A percentile compares a stretch with the other conserved stretches of the same genome.
phyloP scores from a whole-genome alignment of 2,329 filamentous ascomycete genomes.

The Microcyclosporella mali region DNA sequence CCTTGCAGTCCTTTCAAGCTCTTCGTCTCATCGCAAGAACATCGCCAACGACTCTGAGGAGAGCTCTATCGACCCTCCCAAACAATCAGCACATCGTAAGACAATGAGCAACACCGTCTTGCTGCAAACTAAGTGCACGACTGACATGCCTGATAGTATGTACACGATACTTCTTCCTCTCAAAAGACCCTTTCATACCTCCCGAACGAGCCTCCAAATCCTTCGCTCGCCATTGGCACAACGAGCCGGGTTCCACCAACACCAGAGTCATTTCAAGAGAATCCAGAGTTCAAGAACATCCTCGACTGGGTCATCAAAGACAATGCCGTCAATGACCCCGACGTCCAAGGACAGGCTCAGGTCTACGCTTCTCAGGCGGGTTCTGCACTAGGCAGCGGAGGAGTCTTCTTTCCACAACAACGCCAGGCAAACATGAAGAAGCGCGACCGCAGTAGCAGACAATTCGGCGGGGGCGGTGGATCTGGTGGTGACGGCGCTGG shows the following conservation, averaged over 20 bases:
- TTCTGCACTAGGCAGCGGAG: conserved; percentile 47
- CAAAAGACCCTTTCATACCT: conserved; percentile 50
- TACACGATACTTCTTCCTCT: conserved; percentile 39
- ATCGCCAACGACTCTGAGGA: conserved; percentile 17
- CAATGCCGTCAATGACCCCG: conserved; percentile 51
- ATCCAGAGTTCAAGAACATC: conserved; percentile 50
- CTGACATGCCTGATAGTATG: conserved; percentile 33
- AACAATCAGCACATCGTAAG: conserved; percentile 37
- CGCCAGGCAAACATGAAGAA: conserved; percentile 17
- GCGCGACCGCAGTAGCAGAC: conserved; percentile 15
- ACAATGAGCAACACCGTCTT: conserved; percentile 20
- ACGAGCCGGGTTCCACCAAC: conserved; percentile 51
- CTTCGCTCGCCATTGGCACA: conserved; percentile 50
- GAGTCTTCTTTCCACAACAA: conserved; percentile 41
- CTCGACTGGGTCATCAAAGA: conserved; percentile 51
- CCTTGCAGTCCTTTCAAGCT: conserved; percentile 17
- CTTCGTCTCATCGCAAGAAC: conserved; percentile 18
- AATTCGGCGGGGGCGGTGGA: conserved; percentile 34
- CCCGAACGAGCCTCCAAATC: conserved; percentile 48
- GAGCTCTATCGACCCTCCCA: conserved; percentile 37
- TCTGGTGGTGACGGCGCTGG: conserved; percentile 45
- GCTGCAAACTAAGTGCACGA: not conserved
- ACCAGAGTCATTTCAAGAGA: conserved; percentile 51
- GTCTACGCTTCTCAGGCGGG: conserved; percentile 56
- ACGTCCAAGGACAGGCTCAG: conserved; percentile 52